Conservation (phyloP, 345 rosid species). For the Kernera saxatilis region DNA sequence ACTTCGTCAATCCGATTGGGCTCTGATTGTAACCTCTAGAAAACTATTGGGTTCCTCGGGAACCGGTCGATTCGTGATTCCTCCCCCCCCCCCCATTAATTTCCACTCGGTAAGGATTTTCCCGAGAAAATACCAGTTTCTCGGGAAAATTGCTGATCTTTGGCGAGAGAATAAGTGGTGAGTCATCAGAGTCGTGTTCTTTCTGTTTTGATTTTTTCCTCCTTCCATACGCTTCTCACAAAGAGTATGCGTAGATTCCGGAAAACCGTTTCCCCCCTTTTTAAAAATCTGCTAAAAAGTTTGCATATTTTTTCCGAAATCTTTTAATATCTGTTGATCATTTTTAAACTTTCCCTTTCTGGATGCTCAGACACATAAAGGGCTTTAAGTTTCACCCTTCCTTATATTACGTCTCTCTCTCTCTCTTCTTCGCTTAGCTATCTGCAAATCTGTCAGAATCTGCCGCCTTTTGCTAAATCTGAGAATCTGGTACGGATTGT, state of each 20-base stretch:
- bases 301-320: background rate
- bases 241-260: background rate
- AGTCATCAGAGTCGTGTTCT: background rate
- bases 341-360: slow-evolving; percentile 19
- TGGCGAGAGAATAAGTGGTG: background rate
- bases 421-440: background rate
- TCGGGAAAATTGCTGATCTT: background rate
- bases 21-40: background rate
- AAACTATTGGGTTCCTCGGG: background rate
- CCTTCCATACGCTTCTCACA: background rate
- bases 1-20: background rate
- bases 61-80: background rate
- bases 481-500: background rate
- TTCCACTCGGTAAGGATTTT: background rate
- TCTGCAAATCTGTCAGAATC: slow-evolving; percentile 26
- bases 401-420: background rate
- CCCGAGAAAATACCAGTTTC: background rate
- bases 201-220: background rate
- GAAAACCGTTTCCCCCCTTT: background rate
- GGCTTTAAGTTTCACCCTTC: background rate
- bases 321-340: background rate
- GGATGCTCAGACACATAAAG: slow-evolving; percentile 2
- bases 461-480: background rate
- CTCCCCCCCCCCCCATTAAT: background rate
- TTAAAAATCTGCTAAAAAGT: background rate